Percentiles rank a stretch among this genome's conserved stretches.
phyloP scores from a whole-genome alignment of 1,284 basidiomycete species.

The Ustilago nuda region DNA sequence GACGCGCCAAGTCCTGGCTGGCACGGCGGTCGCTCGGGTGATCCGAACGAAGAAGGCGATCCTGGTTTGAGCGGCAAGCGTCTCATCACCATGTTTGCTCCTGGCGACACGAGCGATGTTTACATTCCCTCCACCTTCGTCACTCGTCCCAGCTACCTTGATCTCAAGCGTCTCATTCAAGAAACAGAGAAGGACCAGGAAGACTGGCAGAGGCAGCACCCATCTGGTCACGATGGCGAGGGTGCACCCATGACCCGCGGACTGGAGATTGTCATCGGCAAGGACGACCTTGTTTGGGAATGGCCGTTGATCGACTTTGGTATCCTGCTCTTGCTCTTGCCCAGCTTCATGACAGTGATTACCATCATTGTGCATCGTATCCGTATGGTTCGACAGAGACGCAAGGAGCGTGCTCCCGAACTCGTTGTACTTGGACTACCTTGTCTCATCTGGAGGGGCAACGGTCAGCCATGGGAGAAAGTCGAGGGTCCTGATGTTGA shows the following conservation, averaged over 20 bases:
- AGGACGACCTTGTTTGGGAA: constrained; percentile 63
- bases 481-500: constrained; percentile 53
- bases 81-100: constrained; percentile 66
- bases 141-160: constrained; percentile 64
- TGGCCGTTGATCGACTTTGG: constrained; percentile 66
- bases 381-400: constrained; percentile 54
- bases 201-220: constrained; percentile 35
- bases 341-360: constrained; percentile 64
- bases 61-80: constrained; percentile 53
- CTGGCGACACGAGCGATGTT: constrained; percentile 64
- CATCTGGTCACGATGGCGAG: constrained; percentile 17
- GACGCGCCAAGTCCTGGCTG: constrained; percentile 52
- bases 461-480: constrained; percentile 64
- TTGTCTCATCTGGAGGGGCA: constrained; percentile 63
- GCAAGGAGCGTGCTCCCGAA: constrained; percentile 65
- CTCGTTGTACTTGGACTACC: constrained; percentile 61
- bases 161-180: constrained; percentile 58
- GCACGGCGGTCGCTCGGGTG: constrained; percentile 42
- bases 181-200: constrained; percentile 58
- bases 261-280: constrained; percentile 61
- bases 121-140: constrained; percentile 66
- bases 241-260: constrained; percentile 29
- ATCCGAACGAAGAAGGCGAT: constrained; percentile 57
- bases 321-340: constrained; percentile 63
- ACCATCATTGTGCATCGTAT: constrained; percentile 64